Evolutionary conservation across 257 asterid genomes (phyloP).

Genomic region (Nicotiana otophora): DNA sequence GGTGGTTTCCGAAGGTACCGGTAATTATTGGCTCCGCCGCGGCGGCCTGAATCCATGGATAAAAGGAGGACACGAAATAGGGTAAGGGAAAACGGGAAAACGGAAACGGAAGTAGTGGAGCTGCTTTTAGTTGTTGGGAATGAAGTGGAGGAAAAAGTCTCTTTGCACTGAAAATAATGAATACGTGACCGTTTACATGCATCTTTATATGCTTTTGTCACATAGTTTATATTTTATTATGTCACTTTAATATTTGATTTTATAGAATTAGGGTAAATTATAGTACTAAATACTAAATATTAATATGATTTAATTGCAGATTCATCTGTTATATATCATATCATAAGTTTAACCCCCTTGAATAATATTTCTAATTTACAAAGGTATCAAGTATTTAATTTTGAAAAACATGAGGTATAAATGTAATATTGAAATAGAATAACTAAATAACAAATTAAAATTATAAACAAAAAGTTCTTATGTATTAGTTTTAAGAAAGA

Average conservation of each 20-base stretch:
- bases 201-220: background rate
- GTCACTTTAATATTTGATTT: background rate
- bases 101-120: background rate
- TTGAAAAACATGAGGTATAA: background rate
- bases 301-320: no score
- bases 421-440: background rate
- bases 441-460: background rate
- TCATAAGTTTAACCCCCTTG: background rate
- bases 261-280: no score
- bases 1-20: constrained; percentile 20
- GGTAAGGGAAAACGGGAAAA: background rate
- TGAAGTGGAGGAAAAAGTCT: background rate
- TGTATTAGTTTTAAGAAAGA: background rate
- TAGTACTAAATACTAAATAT: no score
- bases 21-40: background rate
- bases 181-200: background rate
- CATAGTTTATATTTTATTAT: background rate
- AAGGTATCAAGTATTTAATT: background rate
- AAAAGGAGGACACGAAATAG: background rate
- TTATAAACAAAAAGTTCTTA: background rate
- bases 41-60: background rate
- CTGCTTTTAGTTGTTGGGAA: background rate
- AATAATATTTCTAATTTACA: background rate
- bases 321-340: no score
- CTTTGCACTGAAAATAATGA: background rate